Conservation (phyloP, 2,329 filamentous ascomycete species). For the Elsinoe batatas region DNA sequence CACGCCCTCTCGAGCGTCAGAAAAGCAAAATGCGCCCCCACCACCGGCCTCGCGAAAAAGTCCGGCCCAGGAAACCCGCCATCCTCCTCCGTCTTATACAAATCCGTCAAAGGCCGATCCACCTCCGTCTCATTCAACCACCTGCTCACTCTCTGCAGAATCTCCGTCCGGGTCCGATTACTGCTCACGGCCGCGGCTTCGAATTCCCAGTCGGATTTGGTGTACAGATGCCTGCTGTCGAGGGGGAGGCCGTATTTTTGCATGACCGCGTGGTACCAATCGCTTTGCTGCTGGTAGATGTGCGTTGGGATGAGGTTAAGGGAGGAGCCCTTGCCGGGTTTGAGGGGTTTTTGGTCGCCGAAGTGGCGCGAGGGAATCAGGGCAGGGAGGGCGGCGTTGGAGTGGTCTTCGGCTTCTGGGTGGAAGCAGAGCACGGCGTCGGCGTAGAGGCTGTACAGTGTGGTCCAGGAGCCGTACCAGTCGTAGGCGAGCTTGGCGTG, state of each 20-base stretch:
- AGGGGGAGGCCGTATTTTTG: slow-evolving; percentile 76
- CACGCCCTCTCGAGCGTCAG: slow-evolving; percentile 73
- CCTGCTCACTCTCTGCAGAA: slow-evolving; percentile 61
- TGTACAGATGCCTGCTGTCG: slow-evolving; percentile 72
- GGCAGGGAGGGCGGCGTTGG: slow-evolving; percentile 30
- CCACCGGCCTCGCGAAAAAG: slow-evolving; percentile 75
- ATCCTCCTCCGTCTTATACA: slow-evolving; percentile 69
- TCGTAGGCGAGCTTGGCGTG: slow-evolving; percentile 75
- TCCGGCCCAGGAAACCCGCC: slow-evolving; percentile 64
- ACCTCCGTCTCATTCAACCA: slow-evolving; percentile 78
- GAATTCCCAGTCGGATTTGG: slow-evolving; percentile 87
- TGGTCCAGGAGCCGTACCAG: slow-evolving; percentile 72
- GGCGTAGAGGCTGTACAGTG: slow-evolving; percentile 75
- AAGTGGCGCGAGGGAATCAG: slow-evolving; percentile 7
- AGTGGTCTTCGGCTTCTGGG: slow-evolving; percentile 26
- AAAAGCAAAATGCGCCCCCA: slow-evolving; percentile 79
- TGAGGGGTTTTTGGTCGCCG: slow-evolving; percentile 17
- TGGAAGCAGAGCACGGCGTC: slow-evolving; percentile 77
- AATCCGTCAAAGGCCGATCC: slow-evolving; percentile 68
- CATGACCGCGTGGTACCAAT: slow-evolving; percentile 70
- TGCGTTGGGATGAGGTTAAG: slow-evolving; percentile 57
- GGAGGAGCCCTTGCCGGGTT: slow-evolving; percentile 22
- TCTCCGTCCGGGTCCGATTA: slow-evolving; percentile 56
- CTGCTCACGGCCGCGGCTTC: slow-evolving; percentile 73
- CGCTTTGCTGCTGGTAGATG: slow-evolving; percentile 69